Base-by-base conservation (phyloP, 805 yeast genomes). In the Lipomyces orientalis region DNA sequence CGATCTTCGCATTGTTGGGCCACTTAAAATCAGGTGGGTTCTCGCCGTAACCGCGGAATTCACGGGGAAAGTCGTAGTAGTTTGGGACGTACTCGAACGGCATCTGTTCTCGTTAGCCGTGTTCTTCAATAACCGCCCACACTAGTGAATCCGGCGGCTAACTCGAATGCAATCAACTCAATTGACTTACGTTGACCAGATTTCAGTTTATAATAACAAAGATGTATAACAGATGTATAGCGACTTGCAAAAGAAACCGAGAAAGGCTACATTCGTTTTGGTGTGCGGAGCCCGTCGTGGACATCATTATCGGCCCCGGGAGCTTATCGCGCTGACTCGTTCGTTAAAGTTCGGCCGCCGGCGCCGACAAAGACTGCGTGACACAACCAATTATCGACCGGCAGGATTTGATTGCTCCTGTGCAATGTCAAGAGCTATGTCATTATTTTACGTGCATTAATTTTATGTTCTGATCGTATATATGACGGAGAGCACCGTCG, bases 1-100 rank as follows among this genome's bases (percentile, higher is more conserved):
- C 77, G 14, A 78, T 75, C 65, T 74, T 76, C 35, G 79, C 76
- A 51, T 72, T 70, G 49, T 75, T 74, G n/a, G 81, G 81, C 81
- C 81, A 78, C 62, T 76, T 71, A 58, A 76, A 73, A 54, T 77
- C 73, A 14, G 75, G 69, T 34, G 78, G 71, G 19, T 69, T 61
- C 60, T 75, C 77, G 31, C 80, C 80, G 61, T 76, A 78, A 16
- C 80, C 80, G 19, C 73, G 64, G 55, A 75, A 63, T 55, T 78
- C 78, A 46, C 80, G 74, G 16, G 72, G 70, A 39, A 69, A 69
- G 57, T 69, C 72, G 66, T 69, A 69, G 68, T 69, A 69, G 55
- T 52, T 66, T 31, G 72, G 72, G 8, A 29, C 43, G 68, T 69
- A 69, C 56, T 60, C 54, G 54, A 46, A 58, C 54, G 54, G 58